Evolutionary conservation across 2,329 filamentous ascomycete genomes (phyloP), one percentile per base, ranked within the genome.

Genomic region (Hypoxylon sp.): DNA sequence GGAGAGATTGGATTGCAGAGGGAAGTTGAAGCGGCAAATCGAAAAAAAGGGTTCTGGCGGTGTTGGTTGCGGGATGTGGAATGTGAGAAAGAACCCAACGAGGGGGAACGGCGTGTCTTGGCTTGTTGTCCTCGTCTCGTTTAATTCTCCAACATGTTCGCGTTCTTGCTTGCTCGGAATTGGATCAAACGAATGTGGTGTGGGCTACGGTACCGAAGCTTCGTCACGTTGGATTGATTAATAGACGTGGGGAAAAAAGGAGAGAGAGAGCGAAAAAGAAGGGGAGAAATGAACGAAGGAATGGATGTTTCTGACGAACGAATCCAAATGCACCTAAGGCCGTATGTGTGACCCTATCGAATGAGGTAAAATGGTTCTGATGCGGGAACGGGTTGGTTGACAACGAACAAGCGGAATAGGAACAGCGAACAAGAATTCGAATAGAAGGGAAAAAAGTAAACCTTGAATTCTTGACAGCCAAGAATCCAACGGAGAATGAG

Each of bases 121-220:
- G 43, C 20, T 49, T 9, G n/a, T 37, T 46, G n/a, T 49, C 35
- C 44, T 49, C 37, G 15, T 45, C 35, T 43, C 42, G 36, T 44
- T 57, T 34, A 58, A 38, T 50, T 36, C 40, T 42, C 30, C 43
- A 16, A 44, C 55, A 58, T 58, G 35, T 23, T 45, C 43, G 35
- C 34, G 40, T 44, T 47, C 43, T 42, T 25, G 21, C 21, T 30
- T 37, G 23, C 32, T 44, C 29, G 7, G 29, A 15, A 55, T 42
- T 48, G 19, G 25, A 45, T 37, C 34, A 55, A 58, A 58, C 51
- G 55, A 58, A 45, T 37, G 55, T 58, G 37, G 27, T 40, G 35
- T 40, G 38, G 29, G 29, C 44, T 29, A n/a, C 47, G 43, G 12
- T 43, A n/a, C 37, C 23, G 12, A 37, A 29, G n/a, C 19, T 17